Percentiles rank a stretch among this genome's conserved stretches.
Conservation (phyloP, 805 yeast genomes). For the Wickerhamia fluorescens region DNA sequence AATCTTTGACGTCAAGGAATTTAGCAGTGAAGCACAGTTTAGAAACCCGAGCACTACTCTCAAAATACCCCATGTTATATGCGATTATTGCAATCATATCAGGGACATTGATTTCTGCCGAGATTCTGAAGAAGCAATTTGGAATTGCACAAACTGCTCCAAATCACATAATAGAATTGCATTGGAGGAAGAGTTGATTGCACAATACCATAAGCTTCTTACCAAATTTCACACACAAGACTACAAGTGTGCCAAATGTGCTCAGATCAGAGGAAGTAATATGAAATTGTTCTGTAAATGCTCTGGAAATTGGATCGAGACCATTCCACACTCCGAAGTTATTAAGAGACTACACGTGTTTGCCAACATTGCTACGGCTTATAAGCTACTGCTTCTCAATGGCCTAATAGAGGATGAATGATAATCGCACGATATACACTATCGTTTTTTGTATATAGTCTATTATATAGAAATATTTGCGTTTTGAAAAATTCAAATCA, state of each 20-base stretch:
- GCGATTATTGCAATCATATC: conserved; percentile 71
- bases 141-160: conserved; percentile 64
- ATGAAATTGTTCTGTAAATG: conserved; percentile 75
- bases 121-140: conserved; percentile 44
- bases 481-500: no score
- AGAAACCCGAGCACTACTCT: conserved; percentile 69
- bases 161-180: conserved; percentile 56
- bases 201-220: conserved; percentile 48
- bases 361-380: conserved; percentile 51
- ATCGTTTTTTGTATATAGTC: background rate
- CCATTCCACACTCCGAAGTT: conserved; percentile 40
- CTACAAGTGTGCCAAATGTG: conserved; percentile 72
- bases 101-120: conserved; percentile 79
- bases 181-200: conserved; percentile 74
- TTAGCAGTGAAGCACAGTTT: conserved; percentile 68
- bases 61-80: conserved; percentile 58
- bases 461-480: background rate
- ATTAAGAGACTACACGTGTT: conserved; percentile 41
- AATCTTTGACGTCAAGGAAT: conserved; percentile 76
- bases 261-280: conserved; percentile 55
- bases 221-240: conserved; percentile 74
- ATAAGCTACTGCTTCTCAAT: conserved; percentile 50
- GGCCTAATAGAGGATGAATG: conserved; percentile 23
- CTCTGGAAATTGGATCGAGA: conserved; percentile 78
- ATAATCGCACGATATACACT: background rate